These are phyloP conservation scores for Letharia columbiana DNA, from an alignment of 495 filamentous ascomycete genomes.

Conservation along the genomic window DNA sequence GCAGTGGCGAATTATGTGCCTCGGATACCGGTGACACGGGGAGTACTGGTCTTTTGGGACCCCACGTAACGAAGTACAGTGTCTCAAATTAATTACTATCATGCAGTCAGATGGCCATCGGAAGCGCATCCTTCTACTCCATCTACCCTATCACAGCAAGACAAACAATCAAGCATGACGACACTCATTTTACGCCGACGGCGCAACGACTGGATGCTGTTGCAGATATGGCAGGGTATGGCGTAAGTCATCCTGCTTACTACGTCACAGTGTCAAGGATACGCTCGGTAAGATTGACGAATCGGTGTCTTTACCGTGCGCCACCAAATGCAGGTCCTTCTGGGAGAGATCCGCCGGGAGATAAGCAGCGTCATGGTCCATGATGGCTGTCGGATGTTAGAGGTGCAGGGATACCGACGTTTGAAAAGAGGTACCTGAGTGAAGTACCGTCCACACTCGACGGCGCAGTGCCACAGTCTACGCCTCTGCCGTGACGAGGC, in stretches of 20 bases:
- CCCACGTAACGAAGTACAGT: not conserved
- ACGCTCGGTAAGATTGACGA: not conserved
- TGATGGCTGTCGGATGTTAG: not conserved
- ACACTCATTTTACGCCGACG: not conserved
- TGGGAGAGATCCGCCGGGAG: slow-evolving; percentile 19
- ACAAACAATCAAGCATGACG: not conserved
- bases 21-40: too few relatives aligned
- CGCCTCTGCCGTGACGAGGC: slow-evolving; percentile 10
- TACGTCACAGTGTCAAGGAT: not conserved
- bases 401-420: slow-evolving; percentile 2
- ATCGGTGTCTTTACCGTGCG: slow-evolving; percentile 21
- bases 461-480: not conserved
- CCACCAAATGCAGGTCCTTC: slow-evolving; percentile 23
- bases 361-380: slow-evolving; percentile 23
- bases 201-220: not conserved
- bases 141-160: not conserved
- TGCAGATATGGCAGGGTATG: not conserved
- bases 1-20: slow-evolving; percentile 7
- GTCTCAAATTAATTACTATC: not conserved
- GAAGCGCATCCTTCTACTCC: too few relatives aligned
- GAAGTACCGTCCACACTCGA: not conserved
- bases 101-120: not conserved
- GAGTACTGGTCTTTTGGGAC: too few relatives aligned
- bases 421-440: not conserved
- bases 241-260: slow-evolving; percentile 11